phyloP scores from a whole-genome alignment of 164 flowering plant species.

The Magnolia changhungtana region DNA sequence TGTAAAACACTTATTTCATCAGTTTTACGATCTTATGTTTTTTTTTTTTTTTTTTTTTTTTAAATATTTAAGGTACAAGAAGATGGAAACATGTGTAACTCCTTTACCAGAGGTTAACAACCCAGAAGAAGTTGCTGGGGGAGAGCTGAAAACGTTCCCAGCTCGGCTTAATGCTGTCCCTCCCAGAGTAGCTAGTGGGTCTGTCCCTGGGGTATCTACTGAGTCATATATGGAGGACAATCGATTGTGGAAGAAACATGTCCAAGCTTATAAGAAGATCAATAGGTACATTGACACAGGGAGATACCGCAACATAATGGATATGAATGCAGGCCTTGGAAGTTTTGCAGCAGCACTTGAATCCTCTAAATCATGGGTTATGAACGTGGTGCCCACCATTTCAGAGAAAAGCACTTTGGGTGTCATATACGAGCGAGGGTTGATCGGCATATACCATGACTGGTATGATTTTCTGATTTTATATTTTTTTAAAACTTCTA shows the following conservation, averaged over 20 bases:
- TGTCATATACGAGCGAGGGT: conserved; percentile 74
- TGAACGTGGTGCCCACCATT: conserved; percentile 94
- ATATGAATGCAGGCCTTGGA: conserved; percentile 94
- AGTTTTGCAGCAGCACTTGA: conserved; percentile 84
- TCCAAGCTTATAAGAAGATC: conserved; percentile 64
- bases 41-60: too few species aligned
- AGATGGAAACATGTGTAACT: conserved; percentile 78
- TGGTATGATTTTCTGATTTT: conserved; percentile 45
- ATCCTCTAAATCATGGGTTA: conserved; percentile 79
- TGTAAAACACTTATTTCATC: too few species aligned
- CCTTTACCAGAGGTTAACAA: conserved; percentile 53
- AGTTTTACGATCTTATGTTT: too few species aligned
- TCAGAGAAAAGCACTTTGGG: conserved; percentile 73
- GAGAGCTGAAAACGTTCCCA: conserved; percentile 63
- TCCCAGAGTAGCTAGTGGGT: conserved; percentile 73
- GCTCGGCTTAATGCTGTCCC: conserved; percentile 76
- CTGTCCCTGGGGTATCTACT: conserved; percentile 67
- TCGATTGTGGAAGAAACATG: conserved; percentile 78
- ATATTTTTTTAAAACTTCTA: not conserved
- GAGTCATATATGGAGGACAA: conserved; percentile 74
- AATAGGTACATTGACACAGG: conserved; percentile 70
- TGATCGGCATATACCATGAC: conserved; percentile 95
- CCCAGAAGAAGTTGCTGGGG: conserved; percentile 56
- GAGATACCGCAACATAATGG: conserved; percentile 91
- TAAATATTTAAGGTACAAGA: conserved; percentile 62